phyloP scores from a whole-genome alignment of 176 grass and related monocot species.

The Tillandsia fasciculata region DNA sequence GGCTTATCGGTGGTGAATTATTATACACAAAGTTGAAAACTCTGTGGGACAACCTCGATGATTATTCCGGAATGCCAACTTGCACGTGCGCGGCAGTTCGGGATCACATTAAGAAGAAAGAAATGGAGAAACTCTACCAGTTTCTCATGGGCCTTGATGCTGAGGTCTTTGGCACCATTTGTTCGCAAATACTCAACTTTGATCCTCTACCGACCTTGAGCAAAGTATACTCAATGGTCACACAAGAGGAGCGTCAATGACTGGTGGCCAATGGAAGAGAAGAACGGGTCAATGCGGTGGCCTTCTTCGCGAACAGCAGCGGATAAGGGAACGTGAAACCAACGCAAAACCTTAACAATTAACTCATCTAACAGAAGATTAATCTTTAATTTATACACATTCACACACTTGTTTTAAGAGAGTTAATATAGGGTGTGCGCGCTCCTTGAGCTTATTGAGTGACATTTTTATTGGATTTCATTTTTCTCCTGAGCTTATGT shows the following conservation, averaged over 20 bases:
- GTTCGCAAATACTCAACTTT: background rate
- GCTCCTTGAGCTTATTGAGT: no score
- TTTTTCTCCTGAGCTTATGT: slow-evolving; percentile 55
- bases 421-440: no score
- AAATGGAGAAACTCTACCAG: background rate
- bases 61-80: background rate
- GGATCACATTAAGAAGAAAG: background rate
- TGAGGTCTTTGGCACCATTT: background rate
- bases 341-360: no score
- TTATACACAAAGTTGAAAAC: no score
- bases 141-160: background rate
- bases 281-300: no score
- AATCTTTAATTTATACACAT: no score
- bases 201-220: background rate
- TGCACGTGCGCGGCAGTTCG: background rate
- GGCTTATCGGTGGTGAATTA: no score
- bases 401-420: no score
- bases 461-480: slow-evolving; percentile 10
- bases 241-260: background rate
- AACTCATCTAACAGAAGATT: no score
- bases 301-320: no score
- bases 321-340: no score
- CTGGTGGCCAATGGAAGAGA: no score
- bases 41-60: background rate
- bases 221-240: background rate